Conservation (phyloP, 2,329 filamentous ascomycete genomes). For the Alternaria incomplexa region DNA sequence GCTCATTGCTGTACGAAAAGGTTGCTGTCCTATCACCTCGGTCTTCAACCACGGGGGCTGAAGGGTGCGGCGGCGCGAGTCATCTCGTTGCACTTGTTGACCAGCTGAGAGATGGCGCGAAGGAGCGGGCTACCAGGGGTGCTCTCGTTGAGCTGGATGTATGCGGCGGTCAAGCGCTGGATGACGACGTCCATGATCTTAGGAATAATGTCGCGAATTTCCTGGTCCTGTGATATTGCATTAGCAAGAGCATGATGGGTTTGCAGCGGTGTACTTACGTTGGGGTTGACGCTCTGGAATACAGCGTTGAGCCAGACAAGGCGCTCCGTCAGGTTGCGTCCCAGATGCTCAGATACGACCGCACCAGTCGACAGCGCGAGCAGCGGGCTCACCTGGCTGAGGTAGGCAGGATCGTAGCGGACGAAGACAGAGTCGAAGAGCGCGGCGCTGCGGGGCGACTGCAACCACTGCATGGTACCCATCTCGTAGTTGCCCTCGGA, state of each 20-base stretch:
- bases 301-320: slow-evolving; percentile 65
- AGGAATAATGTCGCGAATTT: slow-evolving; percentile 63
- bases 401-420: slow-evolving; percentile 62
- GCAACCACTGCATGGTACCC: slow-evolving; percentile 64
- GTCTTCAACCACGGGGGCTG: slow-evolving; percentile 17
- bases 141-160: slow-evolving; percentile 62
- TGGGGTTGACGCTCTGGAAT: slow-evolving; percentile 60
- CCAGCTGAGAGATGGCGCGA: slow-evolving; percentile 57
- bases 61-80: slow-evolving; percentile 30
- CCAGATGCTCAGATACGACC: slow-evolving; percentile 64
- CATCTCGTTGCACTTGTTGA: slow-evolving; percentile 43
- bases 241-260: slow-evolving; percentile 18
- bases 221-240: slow-evolving; percentile 52
- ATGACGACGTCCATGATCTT: slow-evolving; percentile 66
- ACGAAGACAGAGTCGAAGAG: slow-evolving; percentile 69
- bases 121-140: slow-evolving; percentile 60
- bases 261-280: slow-evolving; percentile 48
- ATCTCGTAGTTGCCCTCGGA: slow-evolving; percentile 59
- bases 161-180: slow-evolving; percentile 62
- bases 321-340: slow-evolving; percentile 60
- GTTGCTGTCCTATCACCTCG: neutral
- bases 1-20: neutral
- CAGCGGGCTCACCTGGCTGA: slow-evolving; percentile 62
- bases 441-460: slow-evolving; percentile 63
- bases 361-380: slow-evolving; percentile 67